Base-by-base conservation (phyloP, 1,284 basidiomycete species). In the Cryptococcus sp. region DNA sequence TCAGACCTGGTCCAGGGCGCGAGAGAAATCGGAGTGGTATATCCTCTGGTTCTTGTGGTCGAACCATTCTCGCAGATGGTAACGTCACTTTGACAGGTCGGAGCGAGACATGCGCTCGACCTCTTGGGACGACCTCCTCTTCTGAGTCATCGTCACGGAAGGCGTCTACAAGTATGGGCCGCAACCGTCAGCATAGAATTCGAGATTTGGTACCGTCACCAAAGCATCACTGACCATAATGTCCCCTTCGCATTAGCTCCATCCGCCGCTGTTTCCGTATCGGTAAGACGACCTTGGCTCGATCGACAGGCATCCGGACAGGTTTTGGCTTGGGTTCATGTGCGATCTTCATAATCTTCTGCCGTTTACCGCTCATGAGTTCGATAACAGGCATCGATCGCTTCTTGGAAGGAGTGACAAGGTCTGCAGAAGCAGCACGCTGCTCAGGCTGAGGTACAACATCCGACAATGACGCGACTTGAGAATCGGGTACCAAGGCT, bases 81-180 rank as follows among this genome's bases (percentile, higher is more conserved):
- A 60, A 42, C 15, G 53, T 38, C 10, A 59, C 44, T 20, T 64
- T 65, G 23, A 53, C 51, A 3, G 62, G 54, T 15, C 68, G 55
- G n/a, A 66, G 54, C 13, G 46, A 31, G 3, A 39, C 39, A 13
- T 62, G 58, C 22, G 39, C 54, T 17, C 41, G 19, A 8, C 54
- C 60, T 31, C 47, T 38, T 5, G 23, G 35, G 23, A 45, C 22
- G 4, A 45, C 46, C n/a, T 67, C 68, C 22, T 54, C 50, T 10
- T 70, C 63, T 10, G 62, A 61, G 42, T 67, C 65, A 44, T 71
- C 70, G 51, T 69, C 66, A 15, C 65, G 58, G 54, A 68, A 65
- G 6, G 63, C 44, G 22, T 67, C 67, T 70, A 31, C 25, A 25
- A 25, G 25, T 25, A 25, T 25, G 25, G 6, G 25, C 3, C 25